Percentiles rank a stretch among this genome's conserved stretches.
Evolutionary conservation across 805 yeast genomes (phyloP).

Genomic region (Candida vartiovaarae): DNA sequence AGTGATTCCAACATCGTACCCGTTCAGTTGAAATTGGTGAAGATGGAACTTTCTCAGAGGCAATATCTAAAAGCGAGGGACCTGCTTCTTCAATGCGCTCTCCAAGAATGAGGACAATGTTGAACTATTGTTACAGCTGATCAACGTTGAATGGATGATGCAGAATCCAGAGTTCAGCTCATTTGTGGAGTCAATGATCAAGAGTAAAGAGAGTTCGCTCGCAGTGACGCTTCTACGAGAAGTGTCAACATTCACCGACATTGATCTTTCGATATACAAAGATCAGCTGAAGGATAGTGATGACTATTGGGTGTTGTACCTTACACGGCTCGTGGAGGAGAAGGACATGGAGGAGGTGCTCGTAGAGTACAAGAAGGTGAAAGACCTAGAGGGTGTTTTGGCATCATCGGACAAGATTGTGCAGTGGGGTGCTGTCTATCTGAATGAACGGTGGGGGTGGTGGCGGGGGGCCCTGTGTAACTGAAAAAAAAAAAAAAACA

Average conservation of each 20-base stretch:
- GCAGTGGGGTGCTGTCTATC: too few relatives aligned
- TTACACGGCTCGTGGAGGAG: not conserved
- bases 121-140: constrained; percentile 34
- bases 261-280: not conserved
- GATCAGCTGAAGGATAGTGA: not conserved
- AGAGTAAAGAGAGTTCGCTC: not conserved
- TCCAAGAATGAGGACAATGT: constrained; percentile 24
- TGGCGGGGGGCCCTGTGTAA: too few relatives aligned
- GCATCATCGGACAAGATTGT: too few relatives aligned
- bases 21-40: constrained; percentile 33
- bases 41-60: constrained; percentile 34
- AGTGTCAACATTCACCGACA: not conserved
- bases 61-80: constrained; percentile 31
- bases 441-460: too few relatives aligned
- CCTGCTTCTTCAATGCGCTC: constrained; percentile 13
- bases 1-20: constrained; percentile 19
- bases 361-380: too few relatives aligned
- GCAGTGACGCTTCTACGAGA: not conserved
- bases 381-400: too few relatives aligned
- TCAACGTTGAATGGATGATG: constrained; percentile 33
- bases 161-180: not conserved
- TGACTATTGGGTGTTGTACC: not conserved
- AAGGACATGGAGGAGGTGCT: too few relatives aligned
- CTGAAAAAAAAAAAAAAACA: too few relatives aligned
- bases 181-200: constrained; percentile 3